Base-by-base conservation (phyloP, 1,139 yeast genomes). In the Hemisphaericaspora xylofermentans region DNA sequence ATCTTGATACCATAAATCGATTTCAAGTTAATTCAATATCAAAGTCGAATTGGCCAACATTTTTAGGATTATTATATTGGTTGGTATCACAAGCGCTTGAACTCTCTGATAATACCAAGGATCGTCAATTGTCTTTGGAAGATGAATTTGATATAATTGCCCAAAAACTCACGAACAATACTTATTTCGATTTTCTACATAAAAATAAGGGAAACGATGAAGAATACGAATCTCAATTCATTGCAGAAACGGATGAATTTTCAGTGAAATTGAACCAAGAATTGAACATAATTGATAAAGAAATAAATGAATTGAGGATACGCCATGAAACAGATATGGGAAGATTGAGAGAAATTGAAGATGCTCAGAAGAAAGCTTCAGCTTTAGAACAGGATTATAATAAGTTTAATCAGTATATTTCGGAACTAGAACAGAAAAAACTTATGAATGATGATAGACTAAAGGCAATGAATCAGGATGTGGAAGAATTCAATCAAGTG, bases 11-110 rank as follows among this genome's bases (percentile, higher is more conserved):
- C 0, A 82, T 89, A 35, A 86, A 84, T 59, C 80, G 89, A 54
- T 83, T 93, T 1, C 95, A 88, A 57, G 82, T 89, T 26, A 82
- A 91, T 37, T 96, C 96, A 0, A 96, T 88, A 6, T 96, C 96
- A 2, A 95, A 96, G 1, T 84, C 84, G 44, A 84, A 84, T 53
- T 88, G 97, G 97, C 91, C 88, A 14, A 76, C 78, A 17, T 85
- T 88, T 53, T 63, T 89, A 39, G 96, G 94, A 1, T 79, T 89
- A 75, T 66, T 88, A 27, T 81, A 84, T 58, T 88, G 96, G 96
- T 58, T 88, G 38, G 81, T 85, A 10, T 78, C 78, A 24, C 70
- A 77, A 40, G 61, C 75, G 49, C 79, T 71, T 45, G 64, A 58
- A 39, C 63, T 69, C 41, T 35, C 27, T 19, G 45, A 40, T n/a